A percentile compares a stretch with the other conserved stretches of the same genome.
phyloP scores from a whole-genome alignment of 2,329 filamentous ascomycete genomes.

The Coleophoma cylindrospora region DNA sequence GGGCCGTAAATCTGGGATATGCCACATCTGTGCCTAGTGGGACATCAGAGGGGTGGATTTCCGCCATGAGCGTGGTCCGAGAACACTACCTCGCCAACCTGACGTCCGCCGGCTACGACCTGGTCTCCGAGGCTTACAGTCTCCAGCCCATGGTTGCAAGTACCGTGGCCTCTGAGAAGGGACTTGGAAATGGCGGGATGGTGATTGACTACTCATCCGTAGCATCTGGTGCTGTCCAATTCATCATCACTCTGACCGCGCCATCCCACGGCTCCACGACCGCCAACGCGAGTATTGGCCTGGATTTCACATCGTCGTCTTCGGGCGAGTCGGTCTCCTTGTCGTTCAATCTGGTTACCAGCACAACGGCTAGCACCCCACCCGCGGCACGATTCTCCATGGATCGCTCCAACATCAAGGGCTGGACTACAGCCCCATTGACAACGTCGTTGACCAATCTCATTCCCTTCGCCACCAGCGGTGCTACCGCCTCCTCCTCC shows the following conservation, averaged over 20 bases:
- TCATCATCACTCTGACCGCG: slow-evolving; percentile 46
- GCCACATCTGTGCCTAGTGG: slow-evolving; percentile 43
- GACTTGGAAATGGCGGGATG: slow-evolving; percentile 39
- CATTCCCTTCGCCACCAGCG: slow-evolving; percentile 26
- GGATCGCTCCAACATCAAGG: slow-evolving; percentile 38
- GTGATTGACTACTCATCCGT: slow-evolving; percentile 43
- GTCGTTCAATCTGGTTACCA: slow-evolving; percentile 34
- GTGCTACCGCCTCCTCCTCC: background rate
- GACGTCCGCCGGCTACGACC: slow-evolving; percentile 41
- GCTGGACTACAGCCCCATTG: slow-evolving; percentile 29
- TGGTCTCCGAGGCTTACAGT: slow-evolving; percentile 44
- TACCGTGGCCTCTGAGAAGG: slow-evolving; percentile 35
- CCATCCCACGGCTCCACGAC: slow-evolving; percentile 2
- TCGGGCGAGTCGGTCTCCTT: slow-evolving; percentile 41
- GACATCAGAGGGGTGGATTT: slow-evolving; percentile 41
- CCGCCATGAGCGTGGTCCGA: slow-evolving; percentile 43
- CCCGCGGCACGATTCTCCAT: slow-evolving; percentile 42
- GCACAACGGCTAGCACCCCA: slow-evolving; percentile 8
- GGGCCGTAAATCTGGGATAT: slow-evolving; percentile 56
- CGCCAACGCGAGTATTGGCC: slow-evolving; percentile 31
- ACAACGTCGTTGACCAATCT: slow-evolving; percentile 47
- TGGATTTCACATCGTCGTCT: slow-evolving; percentile 41
- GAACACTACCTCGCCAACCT: slow-evolving; percentile 43
- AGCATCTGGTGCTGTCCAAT: slow-evolving; percentile 43
- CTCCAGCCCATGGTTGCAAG: slow-evolving; percentile 36